Conservation (phyloP, 306 rosid genomes). For the Casuarina equisetifolia region DNA sequence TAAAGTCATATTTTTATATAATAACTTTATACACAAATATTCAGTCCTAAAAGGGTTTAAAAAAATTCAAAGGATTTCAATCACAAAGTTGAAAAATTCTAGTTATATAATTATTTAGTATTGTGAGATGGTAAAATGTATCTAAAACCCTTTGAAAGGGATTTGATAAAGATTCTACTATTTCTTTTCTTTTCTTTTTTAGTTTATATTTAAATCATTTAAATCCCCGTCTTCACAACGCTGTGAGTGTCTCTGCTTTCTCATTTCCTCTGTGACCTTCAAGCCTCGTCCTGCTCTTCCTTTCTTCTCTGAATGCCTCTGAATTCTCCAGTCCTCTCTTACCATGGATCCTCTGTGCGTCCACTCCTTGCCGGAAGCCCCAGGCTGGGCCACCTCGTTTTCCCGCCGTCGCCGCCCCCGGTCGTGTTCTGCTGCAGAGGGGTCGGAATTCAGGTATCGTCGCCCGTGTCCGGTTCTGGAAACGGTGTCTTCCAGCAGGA, state of each 20-base stretch:
- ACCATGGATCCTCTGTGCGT: slow-evolving; percentile 35
- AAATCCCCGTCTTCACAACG: not conserved
- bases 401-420: slow-evolving; percentile 15
- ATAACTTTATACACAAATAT: too few relatives aligned
- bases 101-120: too few relatives aligned
- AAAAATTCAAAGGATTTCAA: too few relatives aligned
- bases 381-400: not conserved
- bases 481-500: slow-evolving; percentile 22
- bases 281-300: slow-evolving; percentile 7
- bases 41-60: too few relatives aligned
- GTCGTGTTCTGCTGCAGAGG: slow-evolving; percentile 32
- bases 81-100: too few relatives aligned
- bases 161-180: not conserved
- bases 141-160: not conserved
- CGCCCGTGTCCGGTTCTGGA: slow-evolving; percentile 24
- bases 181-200: too few relatives aligned
- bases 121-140: too few relatives aligned
- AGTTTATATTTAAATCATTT: not conserved
- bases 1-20: too few relatives aligned
- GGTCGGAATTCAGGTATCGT: slow-evolving; percentile 32
- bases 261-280: not conserved
- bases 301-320: slow-evolving; percentile 62
- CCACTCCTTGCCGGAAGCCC: not conserved
- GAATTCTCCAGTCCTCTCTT: slow-evolving; percentile 30
- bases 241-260: not conserved